Base-by-base conservation (phyloP, 1,284 basidiomycete species). In the Cutaneotrichosporon curvatum region DNA sequence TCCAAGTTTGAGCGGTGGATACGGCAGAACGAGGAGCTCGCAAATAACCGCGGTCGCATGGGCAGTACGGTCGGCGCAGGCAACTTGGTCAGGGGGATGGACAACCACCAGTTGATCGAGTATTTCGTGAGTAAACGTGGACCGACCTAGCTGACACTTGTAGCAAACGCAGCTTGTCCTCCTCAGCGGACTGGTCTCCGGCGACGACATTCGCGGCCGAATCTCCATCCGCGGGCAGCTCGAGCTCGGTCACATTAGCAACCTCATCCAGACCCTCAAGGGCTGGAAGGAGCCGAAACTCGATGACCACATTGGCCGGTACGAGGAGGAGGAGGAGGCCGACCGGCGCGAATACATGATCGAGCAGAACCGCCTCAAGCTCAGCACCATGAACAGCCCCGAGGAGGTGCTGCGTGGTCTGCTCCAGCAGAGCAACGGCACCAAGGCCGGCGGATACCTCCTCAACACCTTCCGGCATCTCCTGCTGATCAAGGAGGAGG, bases 51-150 rank as follows among this genome's bases (percentile, higher is more conserved):
- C 50, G 94, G 95, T 1, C 85, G 83, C 67, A 94, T 97, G 89
- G 94, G 94, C 2, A 94, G 86, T 63, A 72, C 87, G 40, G 94
- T 98, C 8, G 94, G 95, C 2, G 87, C 89, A 9, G 92, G 89
- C 58, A 87, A 92, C 30, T 88, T 95, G 54, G 79, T 94, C 49
- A 81, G 79, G 63, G 58, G 61, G 28, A 50, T 50, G 44, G 61
- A 62, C 28, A 54, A 53, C 38, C 50, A 40, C 38, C 41, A 50
- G 34, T 52, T 68, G 4, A 39, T 57, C 8, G 67, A 67, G 6
- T 68, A 66, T 48, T 62, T 59, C 38, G 65, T 67, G 42, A 56
- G 65, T 18, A 15, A n/a, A n/a, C 14, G 20, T 21, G 7, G 9
- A 7, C 16, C 5, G 15, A n/a, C 32, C 38, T 19, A 34, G 19